phyloP scores from a whole-genome alignment of 768 basidiomycete genomes.

The Tylopilus felleus region DNA sequence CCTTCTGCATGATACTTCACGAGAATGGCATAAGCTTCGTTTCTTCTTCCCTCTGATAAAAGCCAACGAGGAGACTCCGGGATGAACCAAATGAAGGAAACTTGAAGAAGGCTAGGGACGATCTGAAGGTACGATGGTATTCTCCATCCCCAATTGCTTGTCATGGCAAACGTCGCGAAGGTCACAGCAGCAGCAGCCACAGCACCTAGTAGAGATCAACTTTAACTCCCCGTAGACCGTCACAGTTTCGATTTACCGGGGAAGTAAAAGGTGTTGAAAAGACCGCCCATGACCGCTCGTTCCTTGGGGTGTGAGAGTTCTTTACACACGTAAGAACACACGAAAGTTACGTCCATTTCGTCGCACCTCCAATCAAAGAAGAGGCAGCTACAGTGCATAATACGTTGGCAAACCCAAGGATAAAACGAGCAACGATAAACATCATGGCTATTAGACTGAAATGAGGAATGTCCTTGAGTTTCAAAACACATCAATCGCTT shows the following conservation, averaged over 20 bases:
- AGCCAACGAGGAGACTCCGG: conserved; percentile 68
- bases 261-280: background rate
- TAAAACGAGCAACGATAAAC: conserved; percentile 15
- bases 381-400: conserved; percentile 18
- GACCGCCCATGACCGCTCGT: background rate
- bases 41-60: conserved; percentile 49
- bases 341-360: too few species aligned
- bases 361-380: conserved; percentile 22
- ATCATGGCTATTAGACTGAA: background rate
- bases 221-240: background rate
- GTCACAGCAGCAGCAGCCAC: conserved; percentile 46
- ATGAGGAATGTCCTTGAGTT: background rate
- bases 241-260: background rate
- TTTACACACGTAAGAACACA: background rate
- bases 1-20: conserved; percentile 62
- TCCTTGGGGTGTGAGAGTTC: conserved; percentile 21
- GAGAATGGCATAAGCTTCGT: conserved; percentile 46
- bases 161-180: conserved; percentile 60
- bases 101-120: conserved; percentile 49
- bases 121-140: conserved; percentile 57
- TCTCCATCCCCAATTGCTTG: conserved; percentile 60
- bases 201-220: conserved; percentile 3
- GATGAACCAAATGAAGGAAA: conserved; percentile 52
- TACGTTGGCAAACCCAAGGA: conserved; percentile 13
- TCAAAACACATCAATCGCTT: background rate